Base-by-base conservation (phyloP, 768 basidiomycete species). In the Pulveroboletus sp. region DNA sequence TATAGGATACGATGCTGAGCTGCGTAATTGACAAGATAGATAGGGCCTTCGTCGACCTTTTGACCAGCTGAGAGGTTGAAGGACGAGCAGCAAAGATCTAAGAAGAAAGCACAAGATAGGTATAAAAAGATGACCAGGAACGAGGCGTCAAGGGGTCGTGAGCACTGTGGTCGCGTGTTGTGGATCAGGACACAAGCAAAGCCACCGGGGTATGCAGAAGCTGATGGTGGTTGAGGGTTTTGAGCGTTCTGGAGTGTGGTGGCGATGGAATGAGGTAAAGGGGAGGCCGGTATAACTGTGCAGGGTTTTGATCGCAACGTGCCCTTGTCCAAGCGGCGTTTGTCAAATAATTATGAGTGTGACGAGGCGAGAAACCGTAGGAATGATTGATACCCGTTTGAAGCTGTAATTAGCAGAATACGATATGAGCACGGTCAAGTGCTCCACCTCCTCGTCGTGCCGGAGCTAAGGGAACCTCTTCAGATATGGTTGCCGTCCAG, bases 271-370 rank as follows among this genome's bases (percentile, higher is more conserved):
- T 70, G 78, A 80, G 78, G 77, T 74, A 76, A 72, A 76, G 74
- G 77, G 73, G 63, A 79, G 80, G 80, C 77, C 71, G 73, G 63
- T 66, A 64, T 55, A 43, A 63, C 58, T 64, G 69, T 63, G 60
- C 75, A 76, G 78, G 71, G 71, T 82, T 85, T 82, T 84, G 82
- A 85, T 85, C 74, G 73, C 82, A 85, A 85, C 83, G 84, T 87
- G 84, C 79, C 83, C 78, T 72, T 72, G 69, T 75, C 67, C 71
- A 71, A 71, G 71, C 76, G 72, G 71, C 70, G 73, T 73, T 73
- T 76, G 71, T 69, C 70, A 73, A 63, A 73, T 70, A 66, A 66
- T 64, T 68, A 69, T 64, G 58, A 55, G 54, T 31, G 51, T 59
- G 49, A 54, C 54, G 53, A 41, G 45, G 40, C 13, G 38, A 50